Evolutionary conservation across 2,329 filamentous ascomycete genomes (phyloP).

Genomic region (Diaporthe eres): DNA sequence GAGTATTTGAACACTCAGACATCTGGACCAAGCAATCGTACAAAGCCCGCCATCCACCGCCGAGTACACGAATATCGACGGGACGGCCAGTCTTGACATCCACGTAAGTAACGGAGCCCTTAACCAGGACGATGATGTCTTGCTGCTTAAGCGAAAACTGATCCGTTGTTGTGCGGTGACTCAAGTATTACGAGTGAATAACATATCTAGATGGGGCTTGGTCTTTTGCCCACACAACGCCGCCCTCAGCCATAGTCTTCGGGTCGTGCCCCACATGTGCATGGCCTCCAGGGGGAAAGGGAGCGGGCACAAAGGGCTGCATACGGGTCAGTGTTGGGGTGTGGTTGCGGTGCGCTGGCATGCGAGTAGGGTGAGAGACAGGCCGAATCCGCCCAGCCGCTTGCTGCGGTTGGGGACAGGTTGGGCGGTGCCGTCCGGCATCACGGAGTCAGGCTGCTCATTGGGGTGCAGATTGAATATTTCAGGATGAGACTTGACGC

Average conservation of each 20-base stretch:
- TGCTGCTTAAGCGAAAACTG: conserved; percentile 46
- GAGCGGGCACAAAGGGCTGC: conserved; percentile 40
- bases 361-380: conserved; percentile 43
- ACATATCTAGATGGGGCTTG: conserved; percentile 48
- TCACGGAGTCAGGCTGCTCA: background rate
- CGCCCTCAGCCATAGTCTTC: conserved; percentile 40
- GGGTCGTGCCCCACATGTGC: conserved; percentile 39
- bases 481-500: background rate
- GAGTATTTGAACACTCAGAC: conserved; percentile 17
- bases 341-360: conserved; percentile 42
- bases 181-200: conserved; percentile 46
- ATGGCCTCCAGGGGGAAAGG: conserved; percentile 43
- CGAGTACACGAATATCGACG: conserved; percentile 44
- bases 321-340: conserved; percentile 44
- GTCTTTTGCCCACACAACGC: conserved; percentile 47
- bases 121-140: conserved; percentile 44
- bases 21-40: conserved; percentile 39
- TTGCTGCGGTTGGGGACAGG: background rate
- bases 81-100: conserved; percentile 44
- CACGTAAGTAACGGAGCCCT: conserved; percentile 44
- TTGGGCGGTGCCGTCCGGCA: conserved; percentile 2
- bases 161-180: conserved; percentile 43
- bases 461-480: background rate
- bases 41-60: conserved; percentile 42
- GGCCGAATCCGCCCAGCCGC: conserved; percentile 36